Percentiles rank a stretch among this genome's conserved stretches.
Evolutionary conservation across 306 rosid genomes (phyloP).

Genomic region (Gastrolobium bilobum): DNA sequence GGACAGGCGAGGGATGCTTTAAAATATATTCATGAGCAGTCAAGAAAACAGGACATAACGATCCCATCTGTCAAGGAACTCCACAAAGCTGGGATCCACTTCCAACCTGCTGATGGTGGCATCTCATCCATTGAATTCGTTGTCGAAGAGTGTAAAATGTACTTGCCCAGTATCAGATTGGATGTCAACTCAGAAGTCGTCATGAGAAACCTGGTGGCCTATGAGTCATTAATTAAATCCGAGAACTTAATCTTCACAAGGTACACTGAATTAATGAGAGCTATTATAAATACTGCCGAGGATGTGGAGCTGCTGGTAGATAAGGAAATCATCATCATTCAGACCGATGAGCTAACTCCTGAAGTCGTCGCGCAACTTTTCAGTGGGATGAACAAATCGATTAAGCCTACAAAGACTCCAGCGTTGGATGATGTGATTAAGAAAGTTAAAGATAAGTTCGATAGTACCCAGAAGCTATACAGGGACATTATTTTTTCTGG

Average conservation of each 20-base stretch:
- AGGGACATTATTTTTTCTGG: background rate
- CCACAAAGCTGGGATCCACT: background rate
- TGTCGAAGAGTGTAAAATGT: background rate
- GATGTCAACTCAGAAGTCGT: background rate
- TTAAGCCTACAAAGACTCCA: background rate
- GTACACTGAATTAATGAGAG: constrained; percentile 50
- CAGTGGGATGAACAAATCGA: constrained; percentile 34
- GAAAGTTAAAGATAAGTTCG: constrained; percentile 2
- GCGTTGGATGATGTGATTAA: background rate
- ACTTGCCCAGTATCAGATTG: constrained; percentile 34
- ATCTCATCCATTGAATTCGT: constrained; percentile 15
- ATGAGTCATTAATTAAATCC: constrained; percentile 34
- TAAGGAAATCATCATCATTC: background rate
- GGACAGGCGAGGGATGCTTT: too few relatives aligned
- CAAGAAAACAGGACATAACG: too few relatives aligned
- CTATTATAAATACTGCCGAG: background rate
- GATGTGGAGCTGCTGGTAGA: constrained; percentile 47
- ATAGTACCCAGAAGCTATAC: background rate
- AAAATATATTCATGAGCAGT: too few relatives aligned
- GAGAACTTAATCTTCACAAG: background rate
- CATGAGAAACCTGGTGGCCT: constrained; percentile 47
- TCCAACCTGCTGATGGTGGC: background rate
- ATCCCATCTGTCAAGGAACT: constrained; percentile 8
- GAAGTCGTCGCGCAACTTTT: constrained; percentile 10
- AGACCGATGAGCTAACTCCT: background rate